Base-by-base conservation (phyloP, 208 protist genomes). In the Acanthamoeba divionensis region DNA sequence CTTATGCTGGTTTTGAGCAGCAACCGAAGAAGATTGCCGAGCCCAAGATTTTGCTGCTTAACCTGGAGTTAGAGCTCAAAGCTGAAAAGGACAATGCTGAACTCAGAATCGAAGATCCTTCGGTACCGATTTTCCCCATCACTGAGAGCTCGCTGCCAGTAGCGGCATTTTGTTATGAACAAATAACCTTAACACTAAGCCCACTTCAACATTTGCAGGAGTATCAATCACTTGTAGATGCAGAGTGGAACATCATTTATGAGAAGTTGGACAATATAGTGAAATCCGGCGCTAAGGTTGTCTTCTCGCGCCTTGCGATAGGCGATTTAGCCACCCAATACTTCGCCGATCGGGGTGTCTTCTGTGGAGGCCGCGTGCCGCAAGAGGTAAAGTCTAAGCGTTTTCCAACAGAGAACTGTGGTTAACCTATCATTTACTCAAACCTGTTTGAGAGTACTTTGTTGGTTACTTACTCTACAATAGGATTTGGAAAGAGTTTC, bases 321-420 rank as follows among this genome's bases (percentile, higher is more conserved):
- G 99, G 99, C 88, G 99, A 99, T 94, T 93, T 99, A 36, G 99
- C 99, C 1, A 99, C 99, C 47, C 99, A 99, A 96, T 99, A 99
- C 96, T 99, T 99, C 95, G 96, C 96, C 63, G 99, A 99, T 93
- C 94, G 97, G 65, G 96, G 98, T 80, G 97, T 99, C 65, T 99
- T 99, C 96, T 99, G 99, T 95, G 99, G 99, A 36, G 99, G 99
- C 50, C 97, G 99, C 90, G 99, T 99, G 8, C 90, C 97, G 26
- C 95, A 97, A 15, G 99, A 98, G 87, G 98, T 77, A 24, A 6
- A 52, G 29, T 45, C 66, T 77, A 33, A 4, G 24, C 55, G n/a
- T 63, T 63, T 5, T 24, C 26, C 26, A 63, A 7, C n/a, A 29
- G 55, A 5, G 36, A 41, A 41, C 5, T 41, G 36, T 41, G 36